A percentile compares a stretch with the other conserved stretches of the same genome.
phyloP scores from a whole-genome alignment of 2,329 filamentous ascomycete species.

The Alternaria metachromatica region DNA sequence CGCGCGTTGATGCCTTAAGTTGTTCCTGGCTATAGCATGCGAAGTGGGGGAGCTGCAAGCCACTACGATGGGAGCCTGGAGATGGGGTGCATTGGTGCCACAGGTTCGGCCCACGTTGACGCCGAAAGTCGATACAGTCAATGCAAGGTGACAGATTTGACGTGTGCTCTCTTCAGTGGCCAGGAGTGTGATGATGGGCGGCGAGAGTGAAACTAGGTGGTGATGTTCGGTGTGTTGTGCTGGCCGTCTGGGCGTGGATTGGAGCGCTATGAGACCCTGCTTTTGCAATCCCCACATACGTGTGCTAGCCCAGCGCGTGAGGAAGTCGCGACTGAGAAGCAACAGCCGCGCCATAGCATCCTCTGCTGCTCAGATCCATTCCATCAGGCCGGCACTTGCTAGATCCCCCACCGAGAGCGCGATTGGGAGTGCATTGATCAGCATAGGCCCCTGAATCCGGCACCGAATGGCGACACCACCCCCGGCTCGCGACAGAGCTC shows the following conservation, averaged over 20 bases:
- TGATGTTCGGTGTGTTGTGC: conserved; percentile 4
- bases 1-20: background rate
- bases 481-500: conserved; percentile 15
- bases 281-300: conserved; percentile 1
- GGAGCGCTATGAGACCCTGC: conserved; percentile 3
- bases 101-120: background rate
- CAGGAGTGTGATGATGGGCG: background rate
- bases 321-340: conserved; percentile 1
- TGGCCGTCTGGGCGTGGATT: background rate
- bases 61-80: background rate
- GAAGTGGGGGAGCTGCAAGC: conserved; percentile 1
- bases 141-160: conserved; percentile 1
- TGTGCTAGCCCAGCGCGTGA: background rate
- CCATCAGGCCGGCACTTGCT: background rate
- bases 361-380: background rate
- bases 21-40: background rate
- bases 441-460: conserved; percentile 3
- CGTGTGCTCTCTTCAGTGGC: conserved; percentile 16
- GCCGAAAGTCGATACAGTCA: background rate
- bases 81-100: conserved; percentile 1
- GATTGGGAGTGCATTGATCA: conserved; percentile 5
- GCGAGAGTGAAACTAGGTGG: background rate
- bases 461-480: conserved; percentile 15
- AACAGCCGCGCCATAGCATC: background rate
- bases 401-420: background rate